These are phyloP conservation scores for Coleophoma crateriformis DNA, from an alignment of 2,329 filamentous ascomycete species.

Conservation along the genomic window DNA sequence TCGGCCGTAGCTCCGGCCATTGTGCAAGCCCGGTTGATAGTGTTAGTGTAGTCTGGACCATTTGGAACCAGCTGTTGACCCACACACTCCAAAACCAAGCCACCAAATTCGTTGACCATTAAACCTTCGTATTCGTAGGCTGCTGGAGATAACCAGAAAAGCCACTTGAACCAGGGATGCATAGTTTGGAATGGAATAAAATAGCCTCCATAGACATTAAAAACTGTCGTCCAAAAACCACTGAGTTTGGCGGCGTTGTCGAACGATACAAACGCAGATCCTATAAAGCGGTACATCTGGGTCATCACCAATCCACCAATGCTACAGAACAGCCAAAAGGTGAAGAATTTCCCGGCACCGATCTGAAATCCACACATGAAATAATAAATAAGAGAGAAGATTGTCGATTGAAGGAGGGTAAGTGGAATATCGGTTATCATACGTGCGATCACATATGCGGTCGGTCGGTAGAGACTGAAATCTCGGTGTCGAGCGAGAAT, in stretches of 20 bases:
- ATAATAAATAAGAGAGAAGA: slow-evolving; percentile 53
- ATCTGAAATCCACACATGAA: slow-evolving; percentile 53
- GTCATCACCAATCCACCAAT: slow-evolving; percentile 52
- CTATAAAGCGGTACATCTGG: not conserved
- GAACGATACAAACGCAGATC: slow-evolving; percentile 32
- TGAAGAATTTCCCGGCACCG: slow-evolving; percentile 50
- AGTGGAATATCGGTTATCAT: slow-evolving; percentile 82
- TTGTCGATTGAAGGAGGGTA: slow-evolving; percentile 64
- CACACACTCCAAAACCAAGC: slow-evolving; percentile 41
- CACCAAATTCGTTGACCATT: slow-evolving; percentile 64
- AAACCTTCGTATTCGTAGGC: slow-evolving; percentile 59
- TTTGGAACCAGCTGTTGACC: slow-evolving; percentile 39
- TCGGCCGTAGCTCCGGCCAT: slow-evolving; percentile 51
- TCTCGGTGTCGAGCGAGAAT: slow-evolving; percentile 28
- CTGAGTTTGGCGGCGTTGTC: slow-evolving; percentile 35
- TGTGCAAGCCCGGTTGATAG: slow-evolving; percentile 50
- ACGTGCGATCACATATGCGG: slow-evolving; percentile 49
- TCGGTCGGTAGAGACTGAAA: slow-evolving; percentile 27
- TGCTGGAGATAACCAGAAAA: slow-evolving; percentile 50
- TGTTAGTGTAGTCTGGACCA: slow-evolving; percentile 33
- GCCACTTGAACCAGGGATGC: slow-evolving; percentile 46
- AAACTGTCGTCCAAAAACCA: slow-evolving; percentile 34
- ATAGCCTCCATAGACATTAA: slow-evolving; percentile 35
- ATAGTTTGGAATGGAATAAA: slow-evolving; percentile 44
- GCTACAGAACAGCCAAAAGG: slow-evolving; percentile 65